phyloP scores from a whole-genome alignment of 1,139 yeast species.

The Diutina sp. region DNA sequence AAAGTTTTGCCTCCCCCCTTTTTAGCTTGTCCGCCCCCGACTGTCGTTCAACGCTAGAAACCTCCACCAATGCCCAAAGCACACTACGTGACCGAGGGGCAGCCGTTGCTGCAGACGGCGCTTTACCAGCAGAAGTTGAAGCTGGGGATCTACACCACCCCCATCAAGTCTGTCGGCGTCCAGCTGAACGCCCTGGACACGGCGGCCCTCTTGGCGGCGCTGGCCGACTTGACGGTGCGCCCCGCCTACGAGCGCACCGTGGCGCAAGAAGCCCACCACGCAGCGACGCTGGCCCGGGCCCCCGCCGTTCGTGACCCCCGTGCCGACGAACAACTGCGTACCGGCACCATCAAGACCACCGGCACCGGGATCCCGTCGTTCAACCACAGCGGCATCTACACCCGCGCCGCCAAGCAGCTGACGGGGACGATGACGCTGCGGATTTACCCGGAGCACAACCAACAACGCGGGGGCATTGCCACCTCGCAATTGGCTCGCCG shows the following conservation, averaged over 20 bases:
- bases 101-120: slow-evolving; percentile 64
- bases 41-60: background rate
- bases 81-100: slow-evolving; percentile 51
- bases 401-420: slow-evolving; percentile 24
- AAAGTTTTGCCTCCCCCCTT: background rate
- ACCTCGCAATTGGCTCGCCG: background rate
- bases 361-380: slow-evolving; percentile 26
- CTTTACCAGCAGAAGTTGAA: slow-evolving; percentile 64
- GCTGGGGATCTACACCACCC: slow-evolving; percentile 63
- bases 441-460: slow-evolving; percentile 26
- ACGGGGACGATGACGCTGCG: slow-evolving; percentile 34
- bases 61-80: background rate
- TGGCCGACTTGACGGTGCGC: slow-evolving; percentile 48
- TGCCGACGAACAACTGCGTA: slow-evolving; percentile 14
- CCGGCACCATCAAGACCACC: background rate
- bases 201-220: slow-evolving; percentile 65
- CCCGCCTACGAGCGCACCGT: slow-evolving; percentile 46
- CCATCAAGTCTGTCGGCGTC: slow-evolving; percentile 63
- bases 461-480: background rate
- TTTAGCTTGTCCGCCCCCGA: background rate
- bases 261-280: slow-evolving; percentile 56
- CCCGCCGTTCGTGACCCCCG: background rate
- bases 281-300: slow-evolving; percentile 43
- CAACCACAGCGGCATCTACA: slow-evolving; percentile 23
- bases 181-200: slow-evolving; percentile 57